Conservation (phyloP, 306 rosid genomes). For the Citrullus colocynthis region DNA sequence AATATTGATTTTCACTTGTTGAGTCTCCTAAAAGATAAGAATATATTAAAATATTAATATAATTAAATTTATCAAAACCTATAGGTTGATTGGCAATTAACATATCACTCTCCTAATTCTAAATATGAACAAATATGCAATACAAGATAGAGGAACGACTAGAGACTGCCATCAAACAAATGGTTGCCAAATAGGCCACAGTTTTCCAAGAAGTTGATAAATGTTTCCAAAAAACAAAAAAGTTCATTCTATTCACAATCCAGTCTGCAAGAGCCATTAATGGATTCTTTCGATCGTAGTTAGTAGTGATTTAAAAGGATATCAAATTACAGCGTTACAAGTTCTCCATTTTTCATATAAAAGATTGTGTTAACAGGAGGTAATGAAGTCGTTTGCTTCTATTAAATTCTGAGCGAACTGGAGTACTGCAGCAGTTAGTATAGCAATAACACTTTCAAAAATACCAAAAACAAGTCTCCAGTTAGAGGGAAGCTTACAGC, state of each 20-base stretch:
- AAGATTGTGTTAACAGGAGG: not conserved
- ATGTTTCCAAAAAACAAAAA: not conserved
- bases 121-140: not conserved
- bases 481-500: slow-evolving; percentile 40
- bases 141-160: not conserved
- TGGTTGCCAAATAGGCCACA: not conserved
- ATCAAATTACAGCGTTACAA: not conserved
- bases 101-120: not conserved
- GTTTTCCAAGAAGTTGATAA: not conserved
- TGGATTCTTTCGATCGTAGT: not conserved
- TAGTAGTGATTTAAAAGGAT: not conserved
- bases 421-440: no score
- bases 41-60: no score
- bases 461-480: not conserved
- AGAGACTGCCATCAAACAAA: not conserved
- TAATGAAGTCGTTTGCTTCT: not conserved
- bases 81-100: not conserved
- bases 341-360: not conserved
- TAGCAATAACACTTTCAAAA: not conserved
- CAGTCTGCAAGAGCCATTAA: not conserved
- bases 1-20: not conserved
- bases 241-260: not conserved
- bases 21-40: no score
- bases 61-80: no score
- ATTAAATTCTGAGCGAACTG: not conserved